phyloP scores from a whole-genome alignment of 2,329 filamentous ascomycete genomes.

The Cercospora berteroae region DNA sequence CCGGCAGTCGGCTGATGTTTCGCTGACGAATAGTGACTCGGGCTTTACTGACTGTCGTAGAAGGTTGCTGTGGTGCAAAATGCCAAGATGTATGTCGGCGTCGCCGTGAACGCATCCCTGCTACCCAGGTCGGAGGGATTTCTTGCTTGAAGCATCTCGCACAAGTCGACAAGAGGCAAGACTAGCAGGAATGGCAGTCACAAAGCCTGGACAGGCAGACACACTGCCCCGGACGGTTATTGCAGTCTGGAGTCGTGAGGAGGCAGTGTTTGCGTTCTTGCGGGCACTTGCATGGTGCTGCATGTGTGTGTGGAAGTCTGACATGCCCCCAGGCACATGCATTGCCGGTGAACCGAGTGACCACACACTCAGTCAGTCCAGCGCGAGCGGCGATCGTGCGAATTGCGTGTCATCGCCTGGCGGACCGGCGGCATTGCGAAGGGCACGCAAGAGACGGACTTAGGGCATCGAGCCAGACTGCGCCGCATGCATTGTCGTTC shows the following conservation, averaged over 20 bases:
- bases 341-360: not conserved
- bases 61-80: not conserved
- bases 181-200: not conserved
- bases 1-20: not conserved
- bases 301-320: not conserved
- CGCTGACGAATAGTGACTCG: not conserved
- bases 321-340: not conserved
- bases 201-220: not conserved
- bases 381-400: not conserved
- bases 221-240: not conserved
- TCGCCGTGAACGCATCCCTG: not conserved
- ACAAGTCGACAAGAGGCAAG: not conserved
- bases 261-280: not conserved
- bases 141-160: not conserved
- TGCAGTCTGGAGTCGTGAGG: not conserved
- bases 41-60: not conserved
- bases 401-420: not conserved
- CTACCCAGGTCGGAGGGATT: not conserved
- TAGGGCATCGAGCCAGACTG: not conserved
- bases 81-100: not conserved
- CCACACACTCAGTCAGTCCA: not conserved
- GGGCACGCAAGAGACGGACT: not conserved
- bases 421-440: not conserved
- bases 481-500: not conserved
- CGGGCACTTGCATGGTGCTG: not conserved